These are phyloP conservation scores for Alternaria hordeiaustralica DNA, from an alignment of 2,329 filamentous ascomycete species.

Conservation along the genomic window DNA sequence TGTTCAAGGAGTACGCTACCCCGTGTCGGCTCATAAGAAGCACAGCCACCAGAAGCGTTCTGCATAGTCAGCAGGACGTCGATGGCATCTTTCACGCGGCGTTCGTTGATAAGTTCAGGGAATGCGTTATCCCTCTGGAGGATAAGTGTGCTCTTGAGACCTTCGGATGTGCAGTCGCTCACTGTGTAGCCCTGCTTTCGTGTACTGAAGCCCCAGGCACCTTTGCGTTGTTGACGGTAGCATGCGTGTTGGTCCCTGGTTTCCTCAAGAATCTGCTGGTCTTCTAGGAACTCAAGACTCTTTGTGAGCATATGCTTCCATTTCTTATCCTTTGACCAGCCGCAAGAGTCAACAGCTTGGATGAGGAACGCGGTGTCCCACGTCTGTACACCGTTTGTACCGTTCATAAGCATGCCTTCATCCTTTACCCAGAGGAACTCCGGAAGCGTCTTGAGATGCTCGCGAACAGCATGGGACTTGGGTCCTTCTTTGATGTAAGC, in stretches of 20 bases:
- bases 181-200: conserved; percentile 93
- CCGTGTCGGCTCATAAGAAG: conserved; percentile 85
- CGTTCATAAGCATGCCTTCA: conserved; percentile 93
- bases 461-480: conserved; percentile 71
- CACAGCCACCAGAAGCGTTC: conserved; percentile 83
- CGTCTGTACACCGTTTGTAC: conserved; percentile 96
- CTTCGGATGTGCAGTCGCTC: conserved; percentile 92
- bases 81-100: conserved; percentile 83
- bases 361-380: conserved; percentile 96
- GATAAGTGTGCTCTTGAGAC: conserved; percentile 82
- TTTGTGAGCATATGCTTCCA: conserved; percentile 85
- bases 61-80: conserved; percentile 93
- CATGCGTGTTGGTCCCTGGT: conserved; percentile 76
- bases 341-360: conserved; percentile 79
- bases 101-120: conserved; percentile 74
- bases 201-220: conserved; percentile 95
- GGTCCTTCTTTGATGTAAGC: conserved; percentile 87
- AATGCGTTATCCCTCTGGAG: conserved; percentile 78
- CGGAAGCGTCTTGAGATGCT: conserved; percentile 79
- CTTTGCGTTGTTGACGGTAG: conserved; percentile 90
- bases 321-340: conserved; percentile 75
- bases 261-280: conserved; percentile 89
- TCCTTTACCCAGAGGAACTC: conserved; percentile 92
- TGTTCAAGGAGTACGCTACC: conserved; percentile 80
- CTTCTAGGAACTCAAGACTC: conserved; percentile 84